Evolutionary conservation across 2,329 filamentous ascomycete species (phyloP).

Genomic region (Botrytis deweyae): DNA sequence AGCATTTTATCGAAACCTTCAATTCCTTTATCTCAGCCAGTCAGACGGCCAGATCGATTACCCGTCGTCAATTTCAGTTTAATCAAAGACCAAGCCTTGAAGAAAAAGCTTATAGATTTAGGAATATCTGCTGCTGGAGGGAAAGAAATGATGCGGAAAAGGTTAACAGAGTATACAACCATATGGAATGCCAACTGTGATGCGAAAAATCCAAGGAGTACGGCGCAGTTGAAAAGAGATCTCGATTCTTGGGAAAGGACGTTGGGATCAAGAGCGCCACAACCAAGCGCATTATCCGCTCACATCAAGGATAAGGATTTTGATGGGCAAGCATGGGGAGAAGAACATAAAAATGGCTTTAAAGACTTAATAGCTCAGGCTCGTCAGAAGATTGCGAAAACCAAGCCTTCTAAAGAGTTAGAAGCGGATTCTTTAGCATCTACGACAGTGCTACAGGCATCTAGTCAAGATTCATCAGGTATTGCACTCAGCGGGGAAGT

Average conservation of each 20-base stretch:
- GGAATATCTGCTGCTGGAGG: constrained; percentile 72
- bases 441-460: not conserved
- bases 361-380: constrained; percentile 77
- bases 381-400: constrained; percentile 46
- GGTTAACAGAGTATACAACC: constrained; percentile 92
- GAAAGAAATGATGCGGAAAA: constrained; percentile 68
- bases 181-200: constrained; percentile 98
- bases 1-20: constrained; percentile 26
- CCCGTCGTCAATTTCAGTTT: constrained; percentile 84
- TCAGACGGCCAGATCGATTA: constrained; percentile 44
- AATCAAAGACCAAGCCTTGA: constrained; percentile 74
- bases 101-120: constrained; percentile 78
- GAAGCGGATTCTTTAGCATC: constrained; percentile 4
- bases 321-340: constrained; percentile 73
- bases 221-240: constrained; percentile 71
- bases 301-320: constrained; percentile 86
- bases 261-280: constrained; percentile 58
- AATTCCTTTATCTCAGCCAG: not conserved
- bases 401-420: constrained; percentile 20
- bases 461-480: not conserved
- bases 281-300: constrained; percentile 43
- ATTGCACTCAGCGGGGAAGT: not conserved
- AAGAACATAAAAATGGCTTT: constrained; percentile 72
- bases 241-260: constrained; percentile 85
- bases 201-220: constrained; percentile 68